Percentiles rank a stretch among this genome's conserved stretches.
These are phyloP conservation scores for Arachnomyces sp. DNA, from an alignment of 2,329 filamentous ascomycete species.

Conservation along the genomic window DNA sequence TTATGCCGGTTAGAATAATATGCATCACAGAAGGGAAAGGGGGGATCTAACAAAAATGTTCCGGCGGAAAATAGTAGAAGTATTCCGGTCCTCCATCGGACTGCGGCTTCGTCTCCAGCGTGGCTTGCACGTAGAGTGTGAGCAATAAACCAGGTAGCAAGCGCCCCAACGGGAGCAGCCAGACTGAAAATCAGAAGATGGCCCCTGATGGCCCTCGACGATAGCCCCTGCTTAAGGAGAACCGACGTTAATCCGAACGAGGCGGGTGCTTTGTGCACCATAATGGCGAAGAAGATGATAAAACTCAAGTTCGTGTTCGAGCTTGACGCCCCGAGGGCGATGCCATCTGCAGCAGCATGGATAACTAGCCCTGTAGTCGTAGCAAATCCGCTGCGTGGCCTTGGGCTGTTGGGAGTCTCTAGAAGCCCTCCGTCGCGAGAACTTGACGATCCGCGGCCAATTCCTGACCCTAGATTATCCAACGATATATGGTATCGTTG, in stretches of 20 bases:
- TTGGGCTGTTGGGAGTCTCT: constrained; percentile 22
- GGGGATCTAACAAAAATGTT: constrained; percentile 71
- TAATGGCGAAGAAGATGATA: constrained; percentile 90
- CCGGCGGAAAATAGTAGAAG: constrained; percentile 89
- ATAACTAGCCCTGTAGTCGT: constrained; percentile 93
- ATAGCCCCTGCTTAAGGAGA: constrained; percentile 80
- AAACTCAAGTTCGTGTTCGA: constrained; percentile 71
- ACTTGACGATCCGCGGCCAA: constrained; percentile 36
- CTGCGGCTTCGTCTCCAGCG: constrained; percentile 46
- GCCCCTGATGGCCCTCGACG: constrained; percentile 72
- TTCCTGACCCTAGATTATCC: constrained; percentile 61
- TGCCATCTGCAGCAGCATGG: constrained; percentile 88
- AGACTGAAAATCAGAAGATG: constrained; percentile 88
- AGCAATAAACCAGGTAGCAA: constrained; percentile 74
- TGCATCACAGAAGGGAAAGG: neutral
- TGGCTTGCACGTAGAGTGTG: constrained; percentile 55
- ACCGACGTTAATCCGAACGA: constrained; percentile 91
- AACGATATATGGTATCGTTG: constrained; percentile 78
- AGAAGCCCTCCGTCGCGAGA: constrained; percentile 31
- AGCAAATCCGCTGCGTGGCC: constrained; percentile 52
- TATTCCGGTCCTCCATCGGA: constrained; percentile 86
- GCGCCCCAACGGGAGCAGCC: constrained; percentile 76
- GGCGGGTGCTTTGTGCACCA: constrained; percentile 94
- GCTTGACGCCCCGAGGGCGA: constrained; percentile 86
- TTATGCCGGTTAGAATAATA: constrained; percentile 11